Base-by-base conservation (phyloP, 2,329 filamentous ascomycete genomes). In the Trichoderma sp. region DNA sequence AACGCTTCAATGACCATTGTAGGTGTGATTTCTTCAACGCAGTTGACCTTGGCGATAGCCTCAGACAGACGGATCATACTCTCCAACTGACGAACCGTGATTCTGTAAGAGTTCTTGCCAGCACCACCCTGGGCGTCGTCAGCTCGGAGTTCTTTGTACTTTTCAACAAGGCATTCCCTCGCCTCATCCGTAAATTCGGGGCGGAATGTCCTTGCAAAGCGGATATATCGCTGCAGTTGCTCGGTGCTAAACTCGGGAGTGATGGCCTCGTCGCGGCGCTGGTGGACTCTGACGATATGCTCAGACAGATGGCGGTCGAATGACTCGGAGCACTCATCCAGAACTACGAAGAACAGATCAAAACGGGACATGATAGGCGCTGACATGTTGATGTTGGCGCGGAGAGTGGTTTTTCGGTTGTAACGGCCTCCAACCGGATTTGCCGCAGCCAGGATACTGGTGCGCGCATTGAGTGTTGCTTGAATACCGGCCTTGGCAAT, bases 321-420 rank as follows among this genome's bases (percentile, higher is more conserved):
- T 49, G 87, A 83, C 81, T 98, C 95, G 77, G 97, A 97, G 79
- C 95, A 98, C 76, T 99, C 96, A 78, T 99, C 96, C 0, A 98
- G 87, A 30, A 99, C 91, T 65, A 99, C 94, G 77, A 99, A 99
- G 86, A 99, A 99, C 11, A 99, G 85, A 83, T 99, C 96, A 81
- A 99, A 99, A 84, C 96, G 92, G 65, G 93, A 97, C 96, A 99
- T 99, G 83, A 99, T 99, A 69, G 96, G 96, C 1, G 96, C 96
- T 30, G 91, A 95, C 92, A 99, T 97, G 83, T 98, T 98, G 81
- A 99, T 95, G 80, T 99, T 99, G 71, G 93, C 89, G 63, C 96
- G 89, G 7, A 99, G 87, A 0, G 96, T 97, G 0, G 92, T 91
- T 83, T 98, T 99, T 75, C 95, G 92, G 82, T 99, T 97, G 82